phyloP scores from a whole-genome alignment of 2,329 filamentous ascomycete genomes.

The Ascochyta clinopodiicola region DNA sequence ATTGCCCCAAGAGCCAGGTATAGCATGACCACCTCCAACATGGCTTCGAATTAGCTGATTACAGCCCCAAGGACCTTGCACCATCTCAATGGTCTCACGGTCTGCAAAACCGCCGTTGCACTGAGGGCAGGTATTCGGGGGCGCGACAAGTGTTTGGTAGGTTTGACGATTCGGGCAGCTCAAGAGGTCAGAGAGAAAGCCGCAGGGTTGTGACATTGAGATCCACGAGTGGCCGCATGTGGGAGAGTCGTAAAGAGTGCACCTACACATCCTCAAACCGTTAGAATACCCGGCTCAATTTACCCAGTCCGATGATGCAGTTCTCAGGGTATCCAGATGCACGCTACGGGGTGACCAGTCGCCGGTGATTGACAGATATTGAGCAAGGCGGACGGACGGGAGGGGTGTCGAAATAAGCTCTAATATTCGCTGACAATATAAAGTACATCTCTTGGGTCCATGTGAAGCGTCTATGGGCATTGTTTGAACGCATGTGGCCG shows the following conservation, averaged over 20 bases:
- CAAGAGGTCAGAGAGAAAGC: slow-evolving; percentile 48
- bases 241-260: slow-evolving; percentile 53
- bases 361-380: background rate
- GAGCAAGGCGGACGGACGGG: slow-evolving; percentile 1
- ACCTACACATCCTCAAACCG: slow-evolving; percentile 54
- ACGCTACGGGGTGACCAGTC: background rate
- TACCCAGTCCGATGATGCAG: too few species aligned
- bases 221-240: slow-evolving; percentile 59
- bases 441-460: slow-evolving; percentile 18
- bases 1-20: slow-evolving; percentile 37
- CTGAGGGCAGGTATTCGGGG: slow-evolving; percentile 35
- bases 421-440: slow-evolving; percentile 27
- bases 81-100: slow-evolving; percentile 40
- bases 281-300: background rate
- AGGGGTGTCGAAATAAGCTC: background rate
- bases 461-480: slow-evolving; percentile 17
- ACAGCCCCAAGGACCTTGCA: slow-evolving; percentile 41
- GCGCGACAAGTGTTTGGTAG: slow-evolving; percentile 35
- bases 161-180: slow-evolving; percentile 50
- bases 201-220: slow-evolving; percentile 55
- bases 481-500: slow-evolving; percentile 10
- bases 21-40: slow-evolving; percentile 32
- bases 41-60: slow-evolving; percentile 40
- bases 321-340: background rate
- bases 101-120: slow-evolving; percentile 40